These are phyloP conservation scores for Penicillium paneum DNA, from an alignment of 2,329 filamentous ascomycete genomes.

Conservation along the genomic window DNA sequence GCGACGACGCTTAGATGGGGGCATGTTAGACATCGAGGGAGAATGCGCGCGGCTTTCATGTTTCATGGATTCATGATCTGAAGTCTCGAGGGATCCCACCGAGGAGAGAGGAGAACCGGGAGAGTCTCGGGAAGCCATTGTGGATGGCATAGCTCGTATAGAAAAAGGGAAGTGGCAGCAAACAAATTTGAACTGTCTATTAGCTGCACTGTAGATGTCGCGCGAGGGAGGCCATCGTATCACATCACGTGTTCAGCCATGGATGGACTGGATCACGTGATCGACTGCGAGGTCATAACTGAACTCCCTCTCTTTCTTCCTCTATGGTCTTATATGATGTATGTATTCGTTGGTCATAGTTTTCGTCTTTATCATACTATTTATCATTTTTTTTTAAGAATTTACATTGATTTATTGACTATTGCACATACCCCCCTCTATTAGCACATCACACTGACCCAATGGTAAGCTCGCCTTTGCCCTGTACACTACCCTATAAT, in stretches of 20 bases:
- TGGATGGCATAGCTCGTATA: constrained; percentile 8
- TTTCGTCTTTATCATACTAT: background rate
- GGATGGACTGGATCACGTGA: background rate
- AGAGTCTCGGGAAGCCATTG: constrained; percentile 50
- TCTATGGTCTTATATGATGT: background rate
- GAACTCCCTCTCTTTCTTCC: constrained; percentile 1
- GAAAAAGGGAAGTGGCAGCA: background rate
- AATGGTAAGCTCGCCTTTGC: background rate
- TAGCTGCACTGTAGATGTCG: constrained; percentile 1
- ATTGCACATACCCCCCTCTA: background rate
- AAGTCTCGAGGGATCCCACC: constrained; percentile 61
- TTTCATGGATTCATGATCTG: constrained; percentile 54
- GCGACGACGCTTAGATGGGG: constrained; percentile 49
- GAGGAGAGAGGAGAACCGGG: constrained; percentile 64
- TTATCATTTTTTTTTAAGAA: background rate
- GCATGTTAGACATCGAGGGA: constrained; percentile 39
- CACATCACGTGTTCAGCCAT: constrained; percentile 8
- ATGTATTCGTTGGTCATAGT: background rate
- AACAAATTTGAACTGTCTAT: background rate
- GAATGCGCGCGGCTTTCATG: constrained; percentile 50
- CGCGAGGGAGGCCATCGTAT: constrained; percentile 5
- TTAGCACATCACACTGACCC: background rate
- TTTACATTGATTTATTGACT: background rate
- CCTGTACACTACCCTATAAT: background rate
- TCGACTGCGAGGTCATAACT: background rate